These are phyloP conservation scores for Jamesozyma spencerorum DNA, from an alignment of 805 yeast genomes.

Conservation along the genomic window DNA sequence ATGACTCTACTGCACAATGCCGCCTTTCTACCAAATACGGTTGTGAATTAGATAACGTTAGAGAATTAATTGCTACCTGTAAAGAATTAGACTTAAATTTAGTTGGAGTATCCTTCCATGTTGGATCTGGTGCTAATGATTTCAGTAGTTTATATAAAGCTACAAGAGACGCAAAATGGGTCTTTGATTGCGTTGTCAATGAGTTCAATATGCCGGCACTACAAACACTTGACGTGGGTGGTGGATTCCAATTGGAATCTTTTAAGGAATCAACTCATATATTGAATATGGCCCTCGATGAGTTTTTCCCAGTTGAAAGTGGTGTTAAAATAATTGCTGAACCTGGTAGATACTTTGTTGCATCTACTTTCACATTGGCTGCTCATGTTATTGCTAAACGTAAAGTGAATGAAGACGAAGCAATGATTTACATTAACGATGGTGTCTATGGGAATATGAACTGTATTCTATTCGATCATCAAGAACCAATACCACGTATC, in stretches of 20 bases:
- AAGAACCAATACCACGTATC: slow-evolving; percentile 61
- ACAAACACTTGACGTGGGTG: slow-evolving; percentile 76
- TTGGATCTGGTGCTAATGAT: slow-evolving; percentile 88
- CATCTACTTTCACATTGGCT: slow-evolving; percentile 78
- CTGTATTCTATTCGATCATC: slow-evolving; percentile 89
- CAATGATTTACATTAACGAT: slow-evolving; percentile 84
- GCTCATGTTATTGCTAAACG: slow-evolving; percentile 82
- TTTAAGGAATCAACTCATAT: slow-evolving; percentile 52
- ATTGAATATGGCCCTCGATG: slow-evolving; percentile 46
- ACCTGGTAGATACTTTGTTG: slow-evolving; percentile 86
- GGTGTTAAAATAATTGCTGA: slow-evolving; percentile 66
- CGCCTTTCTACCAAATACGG: slow-evolving; percentile 86
- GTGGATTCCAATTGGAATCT: slow-evolving; percentile 68
- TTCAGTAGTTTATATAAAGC: slow-evolving; percentile 59
- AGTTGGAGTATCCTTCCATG: slow-evolving; percentile 87
- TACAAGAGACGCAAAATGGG: slow-evolving; percentile 53
- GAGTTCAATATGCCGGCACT: slow-evolving; percentile 38
- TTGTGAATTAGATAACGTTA: slow-evolving; percentile 50
- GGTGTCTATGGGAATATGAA: slow-evolving; percentile 95
- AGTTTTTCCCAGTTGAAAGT: slow-evolving; percentile 44
- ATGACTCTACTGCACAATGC: slow-evolving; percentile 81
- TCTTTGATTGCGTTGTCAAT: slow-evolving; percentile 51
- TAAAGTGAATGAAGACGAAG: slow-evolving; percentile 30
- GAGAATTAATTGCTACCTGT: slow-evolving; percentile 51
- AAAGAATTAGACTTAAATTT: slow-evolving; percentile 51